Evolutionary conservation across 148 eudicot species (phyloP), one percentile per base, ranked within the genome.

Genomic region (Silene conica): DNA sequence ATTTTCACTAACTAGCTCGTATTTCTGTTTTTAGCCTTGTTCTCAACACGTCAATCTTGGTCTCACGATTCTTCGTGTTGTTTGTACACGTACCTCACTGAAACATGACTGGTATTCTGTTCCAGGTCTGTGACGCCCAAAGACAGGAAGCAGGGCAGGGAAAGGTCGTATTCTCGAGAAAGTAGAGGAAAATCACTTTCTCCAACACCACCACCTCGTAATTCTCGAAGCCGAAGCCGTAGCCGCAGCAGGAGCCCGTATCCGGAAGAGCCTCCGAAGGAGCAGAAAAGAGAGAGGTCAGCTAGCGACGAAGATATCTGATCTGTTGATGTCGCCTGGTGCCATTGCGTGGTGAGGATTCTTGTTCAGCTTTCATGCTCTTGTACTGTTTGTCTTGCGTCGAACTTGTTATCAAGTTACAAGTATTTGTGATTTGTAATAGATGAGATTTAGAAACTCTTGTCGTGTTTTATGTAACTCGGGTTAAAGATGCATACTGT

Each of bases 91-190:
- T 38, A 7, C 0, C 43, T 38, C 8, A n/a, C 46, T 63, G 18
- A 73, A 73, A 50, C 55, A 12, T 15, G 62, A 45, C 56, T 45
- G 16, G 18, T 11, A 15, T 57, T 73, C 48, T 57, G 68, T 82
- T 83, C 57, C 83, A 94, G 98, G 89, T 91, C 97, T 69, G 77
- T 79, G 43, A 86, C 98, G 55, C 97, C 96, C 12, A 82, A 76
- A 73, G 96, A 79, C 74, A 86, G 78, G 61, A 91, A 89, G 82
- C 78, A 77, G 63, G 81, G 90, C 71, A 75, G 87, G 61, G 96
- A 87, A 69, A 88, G 93, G 80, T 90, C 98, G 25, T 83, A 80
- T 79, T 86, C 92, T 2, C 86, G 73, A 1, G 74, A 70, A 41
- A 74, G 73, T 22, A 79, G 78, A 60, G 82, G 63, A 25, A 83